Conservation (phyloP, 2,329 filamentous ascomycete genomes). For the Epichloe gansuensis region DNA sequence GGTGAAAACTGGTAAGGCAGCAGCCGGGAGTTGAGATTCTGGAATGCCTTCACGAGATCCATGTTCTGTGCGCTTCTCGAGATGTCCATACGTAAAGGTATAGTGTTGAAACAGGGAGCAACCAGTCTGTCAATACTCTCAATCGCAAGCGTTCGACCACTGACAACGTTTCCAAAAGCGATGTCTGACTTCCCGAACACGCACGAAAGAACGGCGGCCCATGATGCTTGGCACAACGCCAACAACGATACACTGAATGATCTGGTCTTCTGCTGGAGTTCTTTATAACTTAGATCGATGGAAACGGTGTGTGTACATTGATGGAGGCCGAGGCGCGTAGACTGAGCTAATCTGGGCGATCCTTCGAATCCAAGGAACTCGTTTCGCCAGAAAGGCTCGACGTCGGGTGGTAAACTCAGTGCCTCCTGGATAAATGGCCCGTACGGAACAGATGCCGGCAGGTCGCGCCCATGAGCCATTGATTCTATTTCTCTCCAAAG, state of each 20-base stretch:
- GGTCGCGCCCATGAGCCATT: constrained; percentile 30
- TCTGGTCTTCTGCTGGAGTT: constrained; percentile 36
- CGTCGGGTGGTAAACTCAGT: constrained; percentile 30
- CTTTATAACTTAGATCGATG: constrained; percentile 25
- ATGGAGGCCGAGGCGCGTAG: constrained; percentile 10
- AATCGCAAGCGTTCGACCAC: constrained; percentile 56
- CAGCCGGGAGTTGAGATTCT: constrained; percentile 46
- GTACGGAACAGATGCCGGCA: constrained; percentile 43
- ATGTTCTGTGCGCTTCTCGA: constrained; percentile 33
- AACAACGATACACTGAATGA: constrained; percentile 48
- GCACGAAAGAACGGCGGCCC: constrained; percentile 51
- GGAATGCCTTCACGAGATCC: constrained; percentile 46
- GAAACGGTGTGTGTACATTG: constrained; percentile 18
- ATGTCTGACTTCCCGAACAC: constrained; percentile 48
- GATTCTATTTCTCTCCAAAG: constrained; percentile 60
- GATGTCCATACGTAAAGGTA: constrained; percentile 54
- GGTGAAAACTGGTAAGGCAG: constrained; percentile 63
- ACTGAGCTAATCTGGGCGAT: constrained; percentile 14
- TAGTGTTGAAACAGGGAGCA: constrained; percentile 87
- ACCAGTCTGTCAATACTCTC: constrained; percentile 57
- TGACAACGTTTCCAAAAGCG: constrained; percentile 80
- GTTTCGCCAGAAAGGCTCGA: constrained; percentile 53
- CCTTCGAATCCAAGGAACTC: constrained; percentile 39
- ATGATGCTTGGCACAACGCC: constrained; percentile 57
- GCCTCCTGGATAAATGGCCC: constrained; percentile 51